Evolutionary conservation across 768 basidiomycete species (phyloP).

Genomic region (Termitomyces titanicus): DNA sequence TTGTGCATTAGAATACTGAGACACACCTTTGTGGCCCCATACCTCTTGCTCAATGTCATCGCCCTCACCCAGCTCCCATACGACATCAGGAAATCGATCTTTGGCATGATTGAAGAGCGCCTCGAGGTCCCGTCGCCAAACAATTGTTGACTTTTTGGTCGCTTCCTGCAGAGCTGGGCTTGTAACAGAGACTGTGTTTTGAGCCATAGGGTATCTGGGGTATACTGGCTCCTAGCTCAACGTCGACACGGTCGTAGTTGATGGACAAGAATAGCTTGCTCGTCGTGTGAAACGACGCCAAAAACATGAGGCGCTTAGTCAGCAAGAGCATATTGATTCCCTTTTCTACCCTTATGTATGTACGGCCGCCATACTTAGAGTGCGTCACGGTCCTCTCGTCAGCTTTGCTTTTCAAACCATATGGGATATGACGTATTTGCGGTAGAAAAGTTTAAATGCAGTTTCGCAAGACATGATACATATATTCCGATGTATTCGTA

Average conservation of each 20-base stretch:
- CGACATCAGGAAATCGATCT: slow-evolving; percentile 93
- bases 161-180: slow-evolving; percentile 59
- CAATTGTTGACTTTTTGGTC: slow-evolving; percentile 57
- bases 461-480: neutral
- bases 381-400: too few relatives aligned
- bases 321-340: neutral
- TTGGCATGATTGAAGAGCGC: slow-evolving; percentile 78
- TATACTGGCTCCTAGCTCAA: slow-evolving; percentile 10
- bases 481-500: neutral
- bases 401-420: too few relatives aligned
- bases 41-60: slow-evolving; percentile 57
- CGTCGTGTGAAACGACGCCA: slow-evolving; percentile 16
- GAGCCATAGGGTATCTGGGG: slow-evolving; percentile 19
- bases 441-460: too few relatives aligned
- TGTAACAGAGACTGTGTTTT: slow-evolving; percentile 5
- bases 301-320: slow-evolving; percentile 22
- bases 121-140: slow-evolving; percentile 82
- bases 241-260: slow-evolving; percentile 9
- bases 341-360: too few relatives aligned
- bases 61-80: slow-evolving; percentile 73
- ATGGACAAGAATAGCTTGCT: slow-evolving; percentile 10
- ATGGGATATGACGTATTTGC: too few relatives aligned
- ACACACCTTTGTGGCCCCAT: slow-evolving; percentile 93
- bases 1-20: too few relatives aligned
- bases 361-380: too few relatives aligned